Base-by-base conservation (phyloP, 225 moss, liverwort and hornwort genomes). In the Neckera pumila region DNA sequence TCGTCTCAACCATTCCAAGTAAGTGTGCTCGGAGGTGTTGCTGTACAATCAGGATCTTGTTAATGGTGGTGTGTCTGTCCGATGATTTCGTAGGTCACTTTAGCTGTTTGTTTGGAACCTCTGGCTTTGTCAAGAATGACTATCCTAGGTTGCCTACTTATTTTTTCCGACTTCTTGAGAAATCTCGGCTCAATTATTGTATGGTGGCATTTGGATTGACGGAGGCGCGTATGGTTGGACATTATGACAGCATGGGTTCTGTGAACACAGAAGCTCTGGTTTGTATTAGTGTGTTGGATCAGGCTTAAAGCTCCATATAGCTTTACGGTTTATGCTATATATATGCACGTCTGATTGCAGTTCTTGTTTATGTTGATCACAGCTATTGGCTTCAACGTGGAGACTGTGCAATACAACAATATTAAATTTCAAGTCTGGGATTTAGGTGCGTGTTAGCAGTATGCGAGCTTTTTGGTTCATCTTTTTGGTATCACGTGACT, bases 381-480 rank as follows among this genome's bases (percentile, higher is more conserved):
- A 98, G 98, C 96, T 63, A 96, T 98, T 90, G 98, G 98, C 51
- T 98, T 98, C 89, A 98, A 98, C 88, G 98, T 98, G 93, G 98
- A 98, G 93, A 98, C 98, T 85, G 98, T 98, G 87, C 98, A 98
- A 81, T 97, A 98, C 94, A 98, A 97, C 91, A 98, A 98, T 89
- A 98, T 98, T 67, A 98, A 98, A 90, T 98, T 98, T 88, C 97
- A 98, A 98, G 97, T 98, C 59, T 98, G 97, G 97, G 97, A 98
- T 93, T 93, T 98, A 91, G 97, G 97, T 98, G 86, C 22, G 92
- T 90, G 71, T 82, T 34, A 57, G 42, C 53, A 36, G 43, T 56
- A 47, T 25, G 61, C 69, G n/a, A 62, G n/a, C 60, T 81, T 49
- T 34, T 64, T 16, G 47, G 47, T 16, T 65, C 20, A 8, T 33